Evolutionary conservation across 2,329 filamentous ascomycete species (phyloP).

Genomic region (Penicillium sp.): DNA sequence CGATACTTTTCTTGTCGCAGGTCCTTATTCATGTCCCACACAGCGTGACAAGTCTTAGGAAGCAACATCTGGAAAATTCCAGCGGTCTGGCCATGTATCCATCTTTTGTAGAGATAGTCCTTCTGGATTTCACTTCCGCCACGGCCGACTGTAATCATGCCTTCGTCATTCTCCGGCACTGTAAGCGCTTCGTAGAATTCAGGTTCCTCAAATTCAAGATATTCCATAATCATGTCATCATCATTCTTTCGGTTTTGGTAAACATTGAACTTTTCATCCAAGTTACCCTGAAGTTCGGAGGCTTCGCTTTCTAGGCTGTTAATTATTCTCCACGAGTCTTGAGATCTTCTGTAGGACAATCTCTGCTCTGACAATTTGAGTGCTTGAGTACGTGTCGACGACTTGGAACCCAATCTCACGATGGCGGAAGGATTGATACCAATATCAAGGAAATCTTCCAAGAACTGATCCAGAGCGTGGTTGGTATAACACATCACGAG

Average conservation of each 20-base stretch:
- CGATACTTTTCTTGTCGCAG: constrained; percentile 34
- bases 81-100: constrained; percentile 47
- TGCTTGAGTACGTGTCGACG: constrained; percentile 43
- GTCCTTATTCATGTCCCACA: constrained; percentile 48
- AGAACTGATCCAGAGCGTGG: constrained; percentile 62
- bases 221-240: constrained; percentile 34
- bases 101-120: constrained; percentile 53
- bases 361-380: constrained; percentile 47
- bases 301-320: background rate
- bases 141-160: constrained; percentile 46
- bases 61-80: constrained; percentile 39
- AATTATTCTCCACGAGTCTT: background rate
- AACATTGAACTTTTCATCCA: background rate
- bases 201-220: constrained; percentile 52
- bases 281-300: background rate
- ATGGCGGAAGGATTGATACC: constrained; percentile 52
- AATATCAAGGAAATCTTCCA: constrained; percentile 60
- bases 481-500: constrained; percentile 67
- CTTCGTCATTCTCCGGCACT: constrained; percentile 45
- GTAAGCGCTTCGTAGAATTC: constrained; percentile 56
- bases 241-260: background rate
- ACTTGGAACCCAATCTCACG: constrained; percentile 62
- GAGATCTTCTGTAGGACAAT: background rate
- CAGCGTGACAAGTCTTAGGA: constrained; percentile 18
- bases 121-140: constrained; percentile 41